A percentile compares a stretch with the other conserved stretches of the same genome.
These are phyloP conservation scores for Parvularia atlantis DNA, from an alignment of 78 protist species.

Conservation along the genomic window DNA sequence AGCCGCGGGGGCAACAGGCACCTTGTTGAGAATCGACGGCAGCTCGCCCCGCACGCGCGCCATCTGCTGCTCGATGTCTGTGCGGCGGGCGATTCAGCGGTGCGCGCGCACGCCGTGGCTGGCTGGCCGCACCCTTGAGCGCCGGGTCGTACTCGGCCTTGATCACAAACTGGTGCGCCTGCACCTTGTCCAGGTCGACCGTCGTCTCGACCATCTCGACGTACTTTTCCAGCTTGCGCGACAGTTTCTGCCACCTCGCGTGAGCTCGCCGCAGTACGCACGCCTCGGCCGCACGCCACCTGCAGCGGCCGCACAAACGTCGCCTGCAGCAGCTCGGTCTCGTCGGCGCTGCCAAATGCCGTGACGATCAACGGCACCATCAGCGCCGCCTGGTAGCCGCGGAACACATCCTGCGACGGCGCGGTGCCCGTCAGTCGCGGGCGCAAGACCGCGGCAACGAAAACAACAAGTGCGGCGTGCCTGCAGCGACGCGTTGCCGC, in stretches of 20 bases:
- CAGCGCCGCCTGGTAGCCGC: background rate
- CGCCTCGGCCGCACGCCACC: background rate
- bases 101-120: background rate
- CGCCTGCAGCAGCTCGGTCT: no score
- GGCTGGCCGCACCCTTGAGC: conserved; percentile 16
- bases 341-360: no score
- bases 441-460: no score
- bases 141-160: conserved; percentile 47
- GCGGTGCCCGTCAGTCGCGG: no score
- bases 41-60: background rate
- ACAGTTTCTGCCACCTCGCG: background rate
- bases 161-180: conserved; percentile 63
- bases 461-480: no score
- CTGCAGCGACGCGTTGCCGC: conserved; percentile 26
- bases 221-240: background rate
- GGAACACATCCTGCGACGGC: background rate
- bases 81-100: background rate
- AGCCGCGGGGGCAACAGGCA: background rate
- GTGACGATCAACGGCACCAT: background rate
- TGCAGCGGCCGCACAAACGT: background rate
- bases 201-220: conserved; percentile 57
- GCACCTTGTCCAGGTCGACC: conserved; percentile 55
- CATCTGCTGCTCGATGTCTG: background rate
- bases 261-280: background rate
- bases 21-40: background rate